phyloP scores from a whole-genome alignment of 2,329 filamentous ascomycete genomes.

The Fusarium avenaceum region DNA sequence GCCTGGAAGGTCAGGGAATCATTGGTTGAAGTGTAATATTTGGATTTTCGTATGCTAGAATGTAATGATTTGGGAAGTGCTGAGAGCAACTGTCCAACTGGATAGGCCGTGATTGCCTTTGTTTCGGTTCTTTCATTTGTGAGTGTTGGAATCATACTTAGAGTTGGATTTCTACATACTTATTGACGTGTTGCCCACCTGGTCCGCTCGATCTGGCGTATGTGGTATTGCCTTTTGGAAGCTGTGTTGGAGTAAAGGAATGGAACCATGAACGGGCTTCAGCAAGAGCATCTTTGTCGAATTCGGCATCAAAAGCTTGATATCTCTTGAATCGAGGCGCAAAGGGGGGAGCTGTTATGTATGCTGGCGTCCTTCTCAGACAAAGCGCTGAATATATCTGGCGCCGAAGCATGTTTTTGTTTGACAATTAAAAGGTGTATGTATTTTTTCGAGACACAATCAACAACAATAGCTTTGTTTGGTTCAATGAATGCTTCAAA shows the following conservation, averaged over 20 bases:
- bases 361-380: background rate
- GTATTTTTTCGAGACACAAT: background rate
- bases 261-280: constrained; percentile 67
- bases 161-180: constrained; percentile 59
- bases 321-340: constrained; percentile 55
- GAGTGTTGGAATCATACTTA: constrained; percentile 58
- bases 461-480: background rate
- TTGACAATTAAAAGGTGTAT: background rate
- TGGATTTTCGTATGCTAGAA: constrained; percentile 62
- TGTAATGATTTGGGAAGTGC: constrained; percentile 64
- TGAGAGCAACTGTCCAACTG: constrained; percentile 61
- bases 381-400: constrained; percentile 10
- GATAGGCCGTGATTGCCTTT: constrained; percentile 69
- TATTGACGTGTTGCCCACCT: constrained; percentile 73
- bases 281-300: constrained; percentile 64
- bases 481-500: background rate
- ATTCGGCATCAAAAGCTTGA: constrained; percentile 62
- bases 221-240: constrained; percentile 66
- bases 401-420: constrained; percentile 32
- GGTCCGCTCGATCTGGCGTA: constrained; percentile 72
- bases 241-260: constrained; percentile 57
- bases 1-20: constrained; percentile 69
- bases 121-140: constrained; percentile 68
- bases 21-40: constrained; percentile 65
- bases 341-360: constrained; percentile 9